Evolutionary conservation across 73 alveolate genomes (phyloP), one percentile per base, ranked within the genome.

Genomic region (Blepharisma japonicum): DNA sequence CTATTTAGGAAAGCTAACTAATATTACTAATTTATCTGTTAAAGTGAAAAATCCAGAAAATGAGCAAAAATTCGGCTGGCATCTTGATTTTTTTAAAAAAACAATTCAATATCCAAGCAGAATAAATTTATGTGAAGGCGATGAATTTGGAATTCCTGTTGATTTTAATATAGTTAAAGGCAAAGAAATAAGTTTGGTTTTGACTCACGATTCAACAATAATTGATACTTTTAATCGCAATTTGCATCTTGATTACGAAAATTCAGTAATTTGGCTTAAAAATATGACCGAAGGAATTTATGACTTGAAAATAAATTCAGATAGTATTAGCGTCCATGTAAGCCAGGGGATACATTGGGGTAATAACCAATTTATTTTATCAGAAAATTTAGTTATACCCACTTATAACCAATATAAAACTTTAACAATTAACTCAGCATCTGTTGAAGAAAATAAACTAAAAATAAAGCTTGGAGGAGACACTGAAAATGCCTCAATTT

Each of bases 111-210:
- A 61, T 39, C 74, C 74, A 14, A 61, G 74, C 50, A 11, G 0
- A 25, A 61, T 61, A n/a, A 14, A 39, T 20, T 25, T 61, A 14
- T 61, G 74, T 25, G 74, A 61, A 5, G 74, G 74, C 4, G 74
- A 61, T 25, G 74, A 61, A 61, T 61, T 61, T 61, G 38, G 49
- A 20, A n/a, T 61, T 61, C 74, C 74, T 25, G 74, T 61, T 0
- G 11, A 18, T 20, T 9, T 20, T 14, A 20, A 0, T 18, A 25
- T 14, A 9, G 14, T 25, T 61, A 18, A 61, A 0, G 3, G 42
- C 3, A 32, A 32, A 32, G 42, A 32, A 3, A 32, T 32, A 32
- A 32, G 5, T 32, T 32, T 32, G 42, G 42, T 32, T 1, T 32
- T 32, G 42, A 3, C 42, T 32, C 42, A 32, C 3, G 42, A 32